Percentiles rank a stretch among this genome's conserved stretches.
Conservation (phyloP, 345 rosid genomes). For the Pseudoturritis turrita region DNA sequence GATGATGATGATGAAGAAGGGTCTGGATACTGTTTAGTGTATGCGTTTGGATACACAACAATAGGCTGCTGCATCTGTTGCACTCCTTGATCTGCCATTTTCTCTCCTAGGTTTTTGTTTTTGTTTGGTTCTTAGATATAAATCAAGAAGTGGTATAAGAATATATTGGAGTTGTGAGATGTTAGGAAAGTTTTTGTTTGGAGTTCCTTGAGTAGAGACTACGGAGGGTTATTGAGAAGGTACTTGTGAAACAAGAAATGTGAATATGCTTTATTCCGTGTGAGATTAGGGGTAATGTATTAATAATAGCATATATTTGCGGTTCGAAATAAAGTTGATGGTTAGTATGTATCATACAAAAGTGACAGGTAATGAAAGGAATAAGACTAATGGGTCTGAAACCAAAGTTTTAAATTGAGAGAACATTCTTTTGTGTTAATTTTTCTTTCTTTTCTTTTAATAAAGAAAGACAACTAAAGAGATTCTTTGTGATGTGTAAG, state of each 20-base stretch:
- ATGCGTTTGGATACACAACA: slow-evolving; percentile 50
- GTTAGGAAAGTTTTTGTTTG: background rate
- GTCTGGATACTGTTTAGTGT: slow-evolving; percentile 33
- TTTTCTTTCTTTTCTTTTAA: slow-evolving; percentile 33
- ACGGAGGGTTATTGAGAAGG: slow-evolving; percentile 32
- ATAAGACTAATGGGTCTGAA: slow-evolving; percentile 21
- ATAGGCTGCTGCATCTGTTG: slow-evolving; percentile 46
- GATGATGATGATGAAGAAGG: slow-evolving; percentile 30
- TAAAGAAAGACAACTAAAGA: slow-evolving; percentile 34
- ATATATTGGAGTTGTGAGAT: slow-evolving; percentile 3
- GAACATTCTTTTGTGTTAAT: slow-evolving; percentile 29
- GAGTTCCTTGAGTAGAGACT: slow-evolving; percentile 35
- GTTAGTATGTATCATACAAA: slow-evolving; percentile 14
- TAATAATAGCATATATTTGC: slow-evolving; percentile 1
- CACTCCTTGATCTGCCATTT: slow-evolving; percentile 34
- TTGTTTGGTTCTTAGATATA: slow-evolving; percentile 6
- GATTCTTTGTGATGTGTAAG: slow-evolving; percentile 26
- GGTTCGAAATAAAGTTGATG: background rate
- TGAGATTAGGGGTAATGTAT: slow-evolving; percentile 25
- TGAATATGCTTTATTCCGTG: slow-evolving; percentile 29
- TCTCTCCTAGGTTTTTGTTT: background rate
- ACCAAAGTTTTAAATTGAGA: slow-evolving; percentile 20
- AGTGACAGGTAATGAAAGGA: slow-evolving; percentile 30
- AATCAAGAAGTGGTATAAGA: slow-evolving; percentile 3
- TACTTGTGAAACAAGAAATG: slow-evolving; percentile 31